These are phyloP conservation scores for Megacollybia marginata DNA, from an alignment of 768 basidiomycete genomes.

Conservation along the genomic window DNA sequence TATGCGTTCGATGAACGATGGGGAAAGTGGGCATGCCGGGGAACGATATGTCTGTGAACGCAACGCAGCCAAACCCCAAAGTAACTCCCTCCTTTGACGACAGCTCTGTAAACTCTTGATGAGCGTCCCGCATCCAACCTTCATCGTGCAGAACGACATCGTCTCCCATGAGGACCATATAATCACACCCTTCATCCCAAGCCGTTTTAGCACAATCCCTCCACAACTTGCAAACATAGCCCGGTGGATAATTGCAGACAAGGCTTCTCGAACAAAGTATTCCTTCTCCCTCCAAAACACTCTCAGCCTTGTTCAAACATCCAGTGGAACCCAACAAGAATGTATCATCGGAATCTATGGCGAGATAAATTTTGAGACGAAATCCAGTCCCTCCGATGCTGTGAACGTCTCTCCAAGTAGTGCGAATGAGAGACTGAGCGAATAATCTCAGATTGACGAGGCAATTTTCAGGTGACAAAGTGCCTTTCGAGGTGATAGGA, in stretches of 20 bases:
- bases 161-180: slow-evolving; percentile 48
- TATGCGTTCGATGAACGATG: slow-evolving; percentile 44
- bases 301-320: slow-evolving; percentile 23
- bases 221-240: slow-evolving; percentile 50
- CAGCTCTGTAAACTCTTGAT: slow-evolving; percentile 29
- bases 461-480: slow-evolving; percentile 24
- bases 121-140: slow-evolving; percentile 42
- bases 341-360: slow-evolving; percentile 42
- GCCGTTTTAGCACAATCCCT: slow-evolving; percentile 39
- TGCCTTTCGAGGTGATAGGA: slow-evolving; percentile 48
- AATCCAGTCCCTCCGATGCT: slow-evolving; percentile 23
- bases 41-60: slow-evolving; percentile 47
- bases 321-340: slow-evolving; percentile 22
- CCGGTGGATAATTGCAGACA: slow-evolving; percentile 31
- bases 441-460: slow-evolving; percentile 34
- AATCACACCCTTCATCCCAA: slow-evolving; percentile 40
- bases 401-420: slow-evolving; percentile 38
- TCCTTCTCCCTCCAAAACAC: slow-evolving; percentile 27
- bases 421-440: slow-evolving; percentile 32
- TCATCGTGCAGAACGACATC: slow-evolving; percentile 43
- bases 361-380: slow-evolving; percentile 39
- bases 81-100: slow-evolving; percentile 22
- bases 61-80: slow-evolving; percentile 47
- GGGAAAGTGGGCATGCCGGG: slow-evolving; percentile 61
- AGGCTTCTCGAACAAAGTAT: slow-evolving; percentile 28